Percentiles rank a stretch among this genome's conserved stretches.
phyloP scores from a whole-genome alignment of 2,329 filamentous ascomycete species.

The Ascochyta clinopodiicola region DNA sequence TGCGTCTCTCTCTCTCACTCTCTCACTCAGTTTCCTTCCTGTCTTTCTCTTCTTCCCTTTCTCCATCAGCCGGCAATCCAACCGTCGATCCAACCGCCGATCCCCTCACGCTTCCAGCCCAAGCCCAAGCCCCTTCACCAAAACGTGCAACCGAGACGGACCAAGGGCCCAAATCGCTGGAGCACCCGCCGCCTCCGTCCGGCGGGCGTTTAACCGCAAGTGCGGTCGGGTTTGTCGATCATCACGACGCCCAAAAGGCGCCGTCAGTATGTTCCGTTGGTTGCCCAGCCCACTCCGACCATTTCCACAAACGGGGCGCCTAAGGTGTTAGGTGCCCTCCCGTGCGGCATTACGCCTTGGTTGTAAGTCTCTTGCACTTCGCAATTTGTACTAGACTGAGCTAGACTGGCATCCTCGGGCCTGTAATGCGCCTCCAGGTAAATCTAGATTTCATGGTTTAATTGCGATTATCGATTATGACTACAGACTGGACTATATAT shows the following conservation, averaged over 20 bases:
- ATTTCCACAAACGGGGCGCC: slow-evolving; percentile 8
- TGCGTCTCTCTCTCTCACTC: too few species aligned
- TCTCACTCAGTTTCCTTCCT: too few species aligned
- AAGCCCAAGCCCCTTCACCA: background rate
- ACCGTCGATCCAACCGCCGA: slow-evolving; percentile 1
- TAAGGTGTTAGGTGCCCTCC: slow-evolving; percentile 1
- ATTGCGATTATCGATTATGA: slow-evolving; percentile 15
- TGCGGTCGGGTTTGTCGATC: slow-evolving; percentile 8
- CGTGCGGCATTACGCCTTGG: background rate
- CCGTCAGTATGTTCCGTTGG: background rate
- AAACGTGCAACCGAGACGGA: slow-evolving; percentile 3
- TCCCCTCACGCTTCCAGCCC: background rate
- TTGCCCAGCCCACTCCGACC: background rate
- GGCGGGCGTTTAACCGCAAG: slow-evolving; percentile 13
- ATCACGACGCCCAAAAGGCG: background rate
- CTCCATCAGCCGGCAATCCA: too few species aligned
- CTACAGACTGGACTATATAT: slow-evolving; percentile 7
- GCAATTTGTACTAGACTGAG: slow-evolving; percentile 4
- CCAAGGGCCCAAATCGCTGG: slow-evolving; percentile 11
- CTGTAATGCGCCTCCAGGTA: background rate
- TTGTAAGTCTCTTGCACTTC: background rate
- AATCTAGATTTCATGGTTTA: background rate
- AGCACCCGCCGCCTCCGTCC: slow-evolving; percentile 7
- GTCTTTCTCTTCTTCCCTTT: too few species aligned
- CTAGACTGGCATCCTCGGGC: background rate